Base-by-base conservation (phyloP, 495 filamentous ascomycete species). In the Penicillium psychrofluorescens region DNA sequence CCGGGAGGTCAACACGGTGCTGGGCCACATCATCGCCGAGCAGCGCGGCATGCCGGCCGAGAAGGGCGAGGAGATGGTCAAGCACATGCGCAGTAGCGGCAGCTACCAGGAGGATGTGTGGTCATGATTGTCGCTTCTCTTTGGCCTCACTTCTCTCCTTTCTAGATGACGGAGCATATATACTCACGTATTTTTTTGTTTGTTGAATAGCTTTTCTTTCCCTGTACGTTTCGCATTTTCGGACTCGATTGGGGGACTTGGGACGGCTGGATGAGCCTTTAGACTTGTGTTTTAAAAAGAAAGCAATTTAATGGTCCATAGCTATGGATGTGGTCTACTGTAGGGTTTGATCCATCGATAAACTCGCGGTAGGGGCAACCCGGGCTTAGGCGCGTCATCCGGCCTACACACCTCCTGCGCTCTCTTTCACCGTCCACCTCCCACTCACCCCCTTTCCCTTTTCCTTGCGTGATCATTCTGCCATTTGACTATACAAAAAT, bases 91-190 rank as follows among this genome's bases (percentile, higher is more conserved):
- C 51, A 80, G 83, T 45, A 78, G 82, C 52, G 95, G 95, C 61
- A 86, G 91, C 64, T 99, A 99, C 76, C 92, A 98, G 74, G 92
- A 94, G 75, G 88, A 94, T 62, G 88, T 94, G 33, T 94, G 88
- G 88, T 92, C 86, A 72, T 94, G 70, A 76, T 54, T 43, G 43
- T 41, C 32, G 16, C 35, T 53, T 55, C 53, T 47, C 43, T 46
- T 48, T 53, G 43, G 46, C 44, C 37, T 38, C 44, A 42, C 43
- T 57, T 50, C 41, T 54, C 29, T 53, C 55, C 53, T 41, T 54
- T 50, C 35, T 63, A 54, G 53, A 62, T 61, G 58, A 61, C 55
- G 41, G 53, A 50, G 61, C 61, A 61, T 59, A 64, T 64, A 68
- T 62, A 59, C 32, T 11, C 32, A 3, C 4, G 2, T 22, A 4